phyloP scores from a whole-genome alignment of 2,329 filamentous ascomycete genomes.

The Paecilomyces sp. region DNA sequence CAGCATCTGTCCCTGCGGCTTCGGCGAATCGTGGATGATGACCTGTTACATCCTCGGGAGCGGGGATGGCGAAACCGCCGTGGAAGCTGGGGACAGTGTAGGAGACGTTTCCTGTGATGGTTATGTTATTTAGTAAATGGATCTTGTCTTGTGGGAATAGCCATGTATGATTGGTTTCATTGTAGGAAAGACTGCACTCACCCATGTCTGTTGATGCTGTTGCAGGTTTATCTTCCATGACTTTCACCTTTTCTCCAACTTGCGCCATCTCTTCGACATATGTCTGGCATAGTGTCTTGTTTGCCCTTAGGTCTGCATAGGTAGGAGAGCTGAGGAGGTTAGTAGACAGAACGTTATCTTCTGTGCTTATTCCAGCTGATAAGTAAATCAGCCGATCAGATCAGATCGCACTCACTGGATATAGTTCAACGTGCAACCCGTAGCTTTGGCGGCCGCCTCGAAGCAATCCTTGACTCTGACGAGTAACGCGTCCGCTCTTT shows the following conservation, averaged over 20 bases:
- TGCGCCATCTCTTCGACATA: slow-evolving; percentile 34
- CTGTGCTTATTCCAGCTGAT: not conserved
- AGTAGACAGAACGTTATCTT: not conserved
- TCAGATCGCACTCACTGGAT: not conserved
- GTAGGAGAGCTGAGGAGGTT: not conserved
- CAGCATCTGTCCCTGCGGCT: slow-evolving; percentile 28
- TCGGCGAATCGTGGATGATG: slow-evolving; percentile 32
- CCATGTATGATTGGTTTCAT: not conserved
- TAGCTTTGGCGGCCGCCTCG: slow-evolving; percentile 10
- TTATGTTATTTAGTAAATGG: not conserved
- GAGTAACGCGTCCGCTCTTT: slow-evolving; percentile 2
- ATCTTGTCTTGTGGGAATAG: not conserved
- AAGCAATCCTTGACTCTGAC: slow-evolving; percentile 10
- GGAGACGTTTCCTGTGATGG: slow-evolving; percentile 32
- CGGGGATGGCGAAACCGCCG: slow-evolving; percentile 37
- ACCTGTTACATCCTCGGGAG: slow-evolving; percentile 17
- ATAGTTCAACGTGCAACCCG: slow-evolving; percentile 8
- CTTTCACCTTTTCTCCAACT: slow-evolving; percentile 23
- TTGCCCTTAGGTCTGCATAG: slow-evolving; percentile 35
- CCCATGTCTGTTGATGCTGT: slow-evolving; percentile 34
- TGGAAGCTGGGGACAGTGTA: slow-evolving; percentile 39
- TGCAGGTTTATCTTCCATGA: slow-evolving; percentile 20
- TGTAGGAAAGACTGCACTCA: not conserved
- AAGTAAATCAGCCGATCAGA: too few relatives aligned
- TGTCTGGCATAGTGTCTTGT: slow-evolving; percentile 28